Conservation (phyloP, 306 rosid genomes). For the Trifolium pratense region DNA sequence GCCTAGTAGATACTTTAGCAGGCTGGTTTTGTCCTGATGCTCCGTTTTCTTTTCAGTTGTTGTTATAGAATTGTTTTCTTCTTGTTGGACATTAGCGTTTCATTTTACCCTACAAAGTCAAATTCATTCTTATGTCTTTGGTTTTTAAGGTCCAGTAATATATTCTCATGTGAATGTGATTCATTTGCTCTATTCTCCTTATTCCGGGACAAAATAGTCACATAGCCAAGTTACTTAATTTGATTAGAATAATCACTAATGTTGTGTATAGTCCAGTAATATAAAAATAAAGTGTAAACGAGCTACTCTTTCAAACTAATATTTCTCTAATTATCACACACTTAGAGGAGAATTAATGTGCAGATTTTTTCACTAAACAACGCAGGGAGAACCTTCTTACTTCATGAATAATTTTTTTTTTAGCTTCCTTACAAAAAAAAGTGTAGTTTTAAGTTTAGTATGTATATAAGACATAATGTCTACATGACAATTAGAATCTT, state of each 20-base stretch:
- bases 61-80: constrained; percentile 6
- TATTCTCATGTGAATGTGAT: background rate
- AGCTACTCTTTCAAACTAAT: too few species aligned
- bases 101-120: constrained; percentile 20
- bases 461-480: background rate
- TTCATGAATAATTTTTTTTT: too few species aligned
- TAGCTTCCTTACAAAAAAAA: too few species aligned
- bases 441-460: background rate
- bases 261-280: background rate
- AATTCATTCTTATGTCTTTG: constrained; percentile 6
- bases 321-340: too few species aligned
- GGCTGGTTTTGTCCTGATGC: constrained; percentile 13
- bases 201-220: background rate
- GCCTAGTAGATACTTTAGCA: constrained; percentile 18
- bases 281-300: background rate
- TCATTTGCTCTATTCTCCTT: background rate
- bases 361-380: too few species aligned
- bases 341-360: too few species aligned
- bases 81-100: background rate
- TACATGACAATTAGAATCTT: background rate
- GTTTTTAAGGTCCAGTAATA: background rate
- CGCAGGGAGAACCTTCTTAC: too few species aligned
- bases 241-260: constrained; percentile 2
- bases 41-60: background rate
- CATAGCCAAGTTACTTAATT: background rate